These are phyloP conservation scores for Neurospora tetraspora DNA, from an alignment of 495 filamentous ascomycete genomes.

Conservation along the genomic window DNA sequence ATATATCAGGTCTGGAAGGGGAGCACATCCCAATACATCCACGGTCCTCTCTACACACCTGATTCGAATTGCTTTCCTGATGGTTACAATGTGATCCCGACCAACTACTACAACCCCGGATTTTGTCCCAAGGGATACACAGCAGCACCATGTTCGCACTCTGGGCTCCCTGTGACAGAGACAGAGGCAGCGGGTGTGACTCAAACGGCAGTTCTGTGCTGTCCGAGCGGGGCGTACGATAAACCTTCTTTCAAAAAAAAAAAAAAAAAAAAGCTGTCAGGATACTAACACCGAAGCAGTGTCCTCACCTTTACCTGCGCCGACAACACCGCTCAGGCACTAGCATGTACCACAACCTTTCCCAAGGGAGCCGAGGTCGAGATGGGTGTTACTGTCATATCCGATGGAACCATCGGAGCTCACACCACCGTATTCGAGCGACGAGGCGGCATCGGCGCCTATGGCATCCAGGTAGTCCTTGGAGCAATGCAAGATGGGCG, in stretches of 20 bases:
- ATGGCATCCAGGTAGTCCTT: slow-evolving; percentile 20
- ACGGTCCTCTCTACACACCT: slow-evolving; percentile 18
- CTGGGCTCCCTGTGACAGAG: not conserved
- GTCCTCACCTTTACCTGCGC: slow-evolving; percentile 14
- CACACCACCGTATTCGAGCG: slow-evolving; percentile 5
- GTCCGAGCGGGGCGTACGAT: slow-evolving; percentile 16
- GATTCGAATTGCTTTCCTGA: slow-evolving; percentile 18
- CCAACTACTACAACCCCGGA: slow-evolving; percentile 24
- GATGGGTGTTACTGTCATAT: slow-evolving; percentile 11
- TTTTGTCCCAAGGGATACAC: slow-evolving; percentile 24
- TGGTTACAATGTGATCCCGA: slow-evolving; percentile 18
- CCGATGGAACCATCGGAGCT: slow-evolving; percentile 5
- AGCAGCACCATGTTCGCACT: slow-evolving; percentile 15
- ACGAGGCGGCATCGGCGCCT: slow-evolving; percentile 14
- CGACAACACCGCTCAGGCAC: not conserved
- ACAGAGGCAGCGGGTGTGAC: slow-evolving; percentile 3
- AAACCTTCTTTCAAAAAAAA: not conserved
- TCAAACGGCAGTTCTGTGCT: slow-evolving; percentile 20
- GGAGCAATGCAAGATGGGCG: not conserved
- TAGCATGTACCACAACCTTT: slow-evolving; percentile 17
- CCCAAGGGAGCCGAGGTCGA: slow-evolving; percentile 2
- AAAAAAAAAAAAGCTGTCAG: not conserved
- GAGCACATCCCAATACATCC: slow-evolving; percentile 10
- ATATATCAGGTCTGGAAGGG: slow-evolving; percentile 17
- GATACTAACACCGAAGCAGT: slow-evolving; percentile 1